Percentiles rank a stretch among this genome's conserved stretches.
phyloP scores from a whole-genome alignment of 805 yeast species.

The Babjeviella inositovora region DNA sequence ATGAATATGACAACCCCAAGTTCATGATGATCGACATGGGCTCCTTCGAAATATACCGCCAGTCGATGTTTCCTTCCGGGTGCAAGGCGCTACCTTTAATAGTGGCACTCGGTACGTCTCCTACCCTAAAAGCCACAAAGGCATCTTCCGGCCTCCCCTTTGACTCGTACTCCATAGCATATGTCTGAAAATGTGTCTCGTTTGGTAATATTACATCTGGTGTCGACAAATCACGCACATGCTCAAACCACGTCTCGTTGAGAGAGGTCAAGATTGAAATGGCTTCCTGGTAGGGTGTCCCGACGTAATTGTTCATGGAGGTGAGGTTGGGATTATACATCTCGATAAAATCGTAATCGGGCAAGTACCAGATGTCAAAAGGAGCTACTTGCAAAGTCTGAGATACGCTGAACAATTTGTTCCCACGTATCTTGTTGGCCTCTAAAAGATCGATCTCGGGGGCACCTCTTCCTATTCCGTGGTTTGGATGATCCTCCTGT shows the following conservation, averaged over 20 bases:
- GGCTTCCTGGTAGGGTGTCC: conserved; percentile 21
- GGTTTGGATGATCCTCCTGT: conserved; percentile 18
- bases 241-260: conserved; percentile 18
- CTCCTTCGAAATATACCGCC: conserved; percentile 16
- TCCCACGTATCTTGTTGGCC: conserved; percentile 7
- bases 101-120: conserved; percentile 10
- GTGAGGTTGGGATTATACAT: conserved; percentile 12
- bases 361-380: conserved; percentile 23
- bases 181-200: conserved; percentile 12
- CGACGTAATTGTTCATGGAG: conserved; percentile 17
- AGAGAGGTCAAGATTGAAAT: conserved; percentile 17
- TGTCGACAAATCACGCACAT: conserved; percentile 3
- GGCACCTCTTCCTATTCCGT: conserved; percentile 19
- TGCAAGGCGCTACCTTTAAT: conserved; percentile 15
- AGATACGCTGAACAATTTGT: conserved; percentile 8
- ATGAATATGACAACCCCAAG: conserved; percentile 19
- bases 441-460: conserved; percentile 13
- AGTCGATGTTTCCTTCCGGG: conserved; percentile 20
- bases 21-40: conserved; percentile 21
- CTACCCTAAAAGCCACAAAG: conserved; percentile 16
- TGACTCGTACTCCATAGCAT: conserved; percentile 16
- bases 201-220: conserved; percentile 3
- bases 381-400: conserved; percentile 27
- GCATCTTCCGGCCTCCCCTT: conserved; percentile 8
- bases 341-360: conserved; percentile 16